Evolutionary conservation across 345 rosid genomes (phyloP).

Genomic region (Gossypium bickii): DNA sequence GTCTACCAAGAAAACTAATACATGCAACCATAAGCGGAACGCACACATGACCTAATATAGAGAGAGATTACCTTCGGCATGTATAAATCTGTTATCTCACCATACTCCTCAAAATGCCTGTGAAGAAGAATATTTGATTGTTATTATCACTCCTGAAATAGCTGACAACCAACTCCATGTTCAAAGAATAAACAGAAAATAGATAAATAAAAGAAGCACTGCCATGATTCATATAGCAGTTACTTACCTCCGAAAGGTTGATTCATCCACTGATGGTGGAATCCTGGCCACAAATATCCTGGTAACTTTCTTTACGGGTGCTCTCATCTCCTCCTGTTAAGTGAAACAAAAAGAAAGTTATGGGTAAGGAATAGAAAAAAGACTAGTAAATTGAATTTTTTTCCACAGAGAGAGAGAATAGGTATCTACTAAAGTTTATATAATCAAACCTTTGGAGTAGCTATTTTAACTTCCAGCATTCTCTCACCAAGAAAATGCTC

Average conservation of each 20-base stretch:
- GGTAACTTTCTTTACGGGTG: slow-evolving; percentile 72
- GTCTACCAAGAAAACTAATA: not conserved
- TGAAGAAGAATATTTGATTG: slow-evolving; percentile 20
- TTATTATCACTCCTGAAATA: slow-evolving; percentile 11
- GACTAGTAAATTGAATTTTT: not conserved
- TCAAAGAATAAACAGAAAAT: slow-evolving; percentile 6
- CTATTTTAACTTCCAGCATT: slow-evolving; percentile 87
- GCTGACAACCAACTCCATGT: not conserved
- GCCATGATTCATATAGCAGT: not conserved
- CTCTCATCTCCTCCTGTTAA: slow-evolving; percentile 96
- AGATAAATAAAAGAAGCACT: not conserved
- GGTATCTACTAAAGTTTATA: not conserved
- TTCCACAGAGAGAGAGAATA: not conserved
- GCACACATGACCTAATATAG: not conserved
- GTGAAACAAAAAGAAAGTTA: slow-evolving; percentile 9
- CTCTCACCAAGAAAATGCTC: slow-evolving; percentile 89
- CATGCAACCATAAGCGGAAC: not conserved
- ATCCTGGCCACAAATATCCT: slow-evolving; percentile 97
- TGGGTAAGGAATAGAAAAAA: not conserved
- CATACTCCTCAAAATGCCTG: slow-evolving; percentile 97
- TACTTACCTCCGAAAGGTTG: slow-evolving; percentile 72
- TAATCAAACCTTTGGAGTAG: slow-evolving; percentile 81
- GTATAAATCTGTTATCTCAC: slow-evolving; percentile 86
- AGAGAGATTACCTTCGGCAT: slow-evolving; percentile 79
- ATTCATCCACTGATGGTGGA: slow-evolving; percentile 77